A percentile compares a stretch with the other conserved stretches of the same genome.
Evolutionary conservation across 768 basidiomycete genomes (phyloP).

Genomic region (Strobilomyces dryophilus): DNA sequence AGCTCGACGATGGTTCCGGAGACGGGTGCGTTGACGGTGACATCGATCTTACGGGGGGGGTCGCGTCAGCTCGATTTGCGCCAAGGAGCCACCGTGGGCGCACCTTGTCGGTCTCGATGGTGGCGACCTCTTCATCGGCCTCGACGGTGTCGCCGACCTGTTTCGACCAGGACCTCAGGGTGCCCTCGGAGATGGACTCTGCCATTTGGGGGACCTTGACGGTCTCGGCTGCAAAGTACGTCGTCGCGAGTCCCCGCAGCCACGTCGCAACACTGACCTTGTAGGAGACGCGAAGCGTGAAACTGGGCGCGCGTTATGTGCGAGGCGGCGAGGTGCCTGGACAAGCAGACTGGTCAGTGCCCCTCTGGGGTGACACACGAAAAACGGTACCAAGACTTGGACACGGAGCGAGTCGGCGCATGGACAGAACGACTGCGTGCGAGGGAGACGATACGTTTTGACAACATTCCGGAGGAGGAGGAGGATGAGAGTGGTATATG

Average conservation of each 20-base stretch:
- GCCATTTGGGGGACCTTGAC: constrained; percentile 98
- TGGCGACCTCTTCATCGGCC: constrained; percentile 93
- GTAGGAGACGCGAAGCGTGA: constrained; percentile 64
- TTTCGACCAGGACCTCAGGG: constrained; percentile 91
- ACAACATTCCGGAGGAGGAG: constrained; percentile 48
- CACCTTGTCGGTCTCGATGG: constrained; percentile 99
- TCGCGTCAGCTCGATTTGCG: background rate
- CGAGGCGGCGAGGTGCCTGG: constrained; percentile 44
- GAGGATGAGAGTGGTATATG: background rate
- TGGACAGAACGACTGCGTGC: constrained; percentile 55
- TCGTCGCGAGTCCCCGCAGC: background rate
- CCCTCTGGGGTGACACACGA: too few species aligned
- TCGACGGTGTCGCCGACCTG: constrained; percentile 88
- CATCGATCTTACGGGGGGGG: constrained; percentile 75
- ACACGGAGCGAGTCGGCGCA: constrained; percentile 30
- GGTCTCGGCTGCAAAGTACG: constrained; percentile 61
- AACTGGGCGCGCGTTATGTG: constrained; percentile 56
- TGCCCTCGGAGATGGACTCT: constrained; percentile 97
- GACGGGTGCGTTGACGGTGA: constrained; percentile 89
- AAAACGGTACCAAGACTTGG: constrained; percentile 46
- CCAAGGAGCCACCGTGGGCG: background rate
- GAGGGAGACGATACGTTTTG: constrained; percentile 62
- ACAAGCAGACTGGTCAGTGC: too few species aligned
- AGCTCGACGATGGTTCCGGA: constrained; percentile 86
- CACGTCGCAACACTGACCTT: constrained; percentile 47